Evolutionary conservation across 1,284 basidiomycete genomes (phyloP).

Genomic region (Papiliotrema terrestris): DNA sequence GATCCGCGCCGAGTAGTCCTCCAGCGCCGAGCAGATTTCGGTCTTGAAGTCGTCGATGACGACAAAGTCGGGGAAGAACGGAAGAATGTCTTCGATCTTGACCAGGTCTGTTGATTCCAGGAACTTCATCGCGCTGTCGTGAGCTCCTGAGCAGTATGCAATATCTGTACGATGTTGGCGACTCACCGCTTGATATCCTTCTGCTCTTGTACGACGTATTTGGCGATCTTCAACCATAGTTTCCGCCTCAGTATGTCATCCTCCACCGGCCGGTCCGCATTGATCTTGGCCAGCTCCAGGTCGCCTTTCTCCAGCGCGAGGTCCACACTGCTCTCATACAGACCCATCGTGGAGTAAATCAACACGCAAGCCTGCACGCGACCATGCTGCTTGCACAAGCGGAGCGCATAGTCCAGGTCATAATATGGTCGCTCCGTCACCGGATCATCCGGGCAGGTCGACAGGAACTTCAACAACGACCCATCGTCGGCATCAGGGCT

Average conservation of each 20-base stretch:
- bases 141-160: slow-evolving; percentile 1
- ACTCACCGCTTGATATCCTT: slow-evolving; percentile 94
- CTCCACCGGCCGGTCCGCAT: slow-evolving; percentile 89
- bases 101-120: slow-evolving; percentile 89
- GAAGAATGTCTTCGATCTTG: slow-evolving; percentile 97
- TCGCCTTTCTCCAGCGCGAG: slow-evolving; percentile 91
- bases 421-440: slow-evolving; percentile 84
- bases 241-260: slow-evolving; percentile 84
- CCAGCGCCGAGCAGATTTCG: slow-evolving; percentile 93
- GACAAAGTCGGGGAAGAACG: slow-evolving; percentile 99
- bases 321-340: slow-evolving; percentile 95
- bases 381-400: slow-evolving; percentile 78
- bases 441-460: slow-evolving; percentile 76
- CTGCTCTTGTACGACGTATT: slow-evolving; percentile 94
- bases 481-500: slow-evolving; percentile 61
- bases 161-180: not conserved
- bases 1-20: slow-evolving; percentile 89
- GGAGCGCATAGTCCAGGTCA: slow-evolving; percentile 92
- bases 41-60: slow-evolving; percentile 99
- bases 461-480: slow-evolving; percentile 78
- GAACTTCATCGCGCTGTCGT: slow-evolving; percentile 84
- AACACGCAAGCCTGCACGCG: slow-evolving; percentile 88
- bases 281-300: slow-evolving; percentile 84
- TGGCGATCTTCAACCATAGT: slow-evolving; percentile 96
- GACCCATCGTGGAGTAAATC: slow-evolving; percentile 96